phyloP scores from a whole-genome alignment of 176 grass and related monocot genomes.

The Microstegium vimineum region DNA sequence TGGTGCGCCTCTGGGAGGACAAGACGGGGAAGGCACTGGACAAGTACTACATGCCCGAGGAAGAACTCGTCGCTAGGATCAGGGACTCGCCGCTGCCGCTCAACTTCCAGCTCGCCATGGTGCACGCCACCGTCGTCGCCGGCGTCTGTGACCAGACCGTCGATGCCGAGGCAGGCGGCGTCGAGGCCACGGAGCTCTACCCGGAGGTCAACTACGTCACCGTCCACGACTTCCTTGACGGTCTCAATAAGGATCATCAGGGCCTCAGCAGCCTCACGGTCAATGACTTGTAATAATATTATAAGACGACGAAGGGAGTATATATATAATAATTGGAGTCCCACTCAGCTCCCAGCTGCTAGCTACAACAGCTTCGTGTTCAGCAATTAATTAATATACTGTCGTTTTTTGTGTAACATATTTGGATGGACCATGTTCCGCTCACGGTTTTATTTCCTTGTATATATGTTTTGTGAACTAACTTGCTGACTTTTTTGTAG shows the following conservation, averaged over 20 bases:
- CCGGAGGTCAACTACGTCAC: slow-evolving; percentile 48
- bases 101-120: slow-evolving; percentile 31
- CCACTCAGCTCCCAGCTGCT: too few species aligned
- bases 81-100: slow-evolving; percentile 26
- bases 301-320: too few species aligned
- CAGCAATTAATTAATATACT: too few species aligned
- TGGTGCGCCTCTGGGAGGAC: slow-evolving; percentile 37
- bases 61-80: slow-evolving; percentile 34
- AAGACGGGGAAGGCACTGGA: slow-evolving; percentile 33
- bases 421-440: too few species aligned
- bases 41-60: slow-evolving; percentile 24
- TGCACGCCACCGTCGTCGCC: slow-evolving; percentile 25
- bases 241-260: background rate
- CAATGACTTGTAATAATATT: too few species aligned
- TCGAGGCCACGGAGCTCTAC: slow-evolving; percentile 60
- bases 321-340: too few species aligned
- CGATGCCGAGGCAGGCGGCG: background rate
- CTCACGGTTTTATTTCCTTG: too few species aligned
- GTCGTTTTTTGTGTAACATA: too few species aligned
- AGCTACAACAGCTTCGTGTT: too few species aligned
- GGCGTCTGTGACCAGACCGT: slow-evolving; percentile 23
- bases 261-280: too few species aligned
- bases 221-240: slow-evolving; percentile 26
- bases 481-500: too few species aligned
- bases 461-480: too few species aligned